Evolutionary conservation across 306 rosid species (phyloP), one percentile per base, ranked within the genome.

Genomic region (Cicer judaicum): DNA sequence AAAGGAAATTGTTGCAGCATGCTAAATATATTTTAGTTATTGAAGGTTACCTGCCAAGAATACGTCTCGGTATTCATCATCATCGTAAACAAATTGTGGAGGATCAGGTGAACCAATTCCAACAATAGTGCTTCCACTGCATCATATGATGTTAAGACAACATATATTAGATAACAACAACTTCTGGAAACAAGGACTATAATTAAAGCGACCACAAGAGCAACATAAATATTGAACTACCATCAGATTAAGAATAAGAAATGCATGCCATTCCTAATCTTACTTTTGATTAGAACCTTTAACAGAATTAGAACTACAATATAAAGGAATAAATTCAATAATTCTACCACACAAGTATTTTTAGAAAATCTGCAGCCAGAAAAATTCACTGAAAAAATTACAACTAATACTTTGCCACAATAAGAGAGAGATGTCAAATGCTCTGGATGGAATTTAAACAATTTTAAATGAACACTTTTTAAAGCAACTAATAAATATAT

Each of bases 81-180:
- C 97, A 6, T 91, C 91, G 49, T 91, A 88, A 61, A 94, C 13
- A 78, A 94, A 94, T 57, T 90, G 93, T 42, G 98, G 98, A 81
- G 98, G 98, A 85, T 94, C 96, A 29, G 97, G 96, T 12, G 92
- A 91, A 78, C 98, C 98, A 81, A 94, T 79, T 40, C 97, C 98
- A 61, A 94, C 97, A 48, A 94, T 94, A 53, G 98, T 94, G 87
- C 98, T 94, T 85, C 98, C 98, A 80, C 98, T 94, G 92, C 85
- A 87, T 70, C 78, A 84, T 64, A 56, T 43, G 34, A 78, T 44
- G 69, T 70, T 78, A 59, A 81, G 79, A 66, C 72, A 80, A 61
- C 57, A 53, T 5, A 76, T 11, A 24, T 68, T 60, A 73, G 68
- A 79, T 42, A 19, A 74, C n/a, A 46, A 49, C 34, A 63, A 48